These are phyloP conservation scores for Huntiella omanensis DNA, from an alignment of 2,329 filamentous ascomycete species.

Conservation along the genomic window DNA sequence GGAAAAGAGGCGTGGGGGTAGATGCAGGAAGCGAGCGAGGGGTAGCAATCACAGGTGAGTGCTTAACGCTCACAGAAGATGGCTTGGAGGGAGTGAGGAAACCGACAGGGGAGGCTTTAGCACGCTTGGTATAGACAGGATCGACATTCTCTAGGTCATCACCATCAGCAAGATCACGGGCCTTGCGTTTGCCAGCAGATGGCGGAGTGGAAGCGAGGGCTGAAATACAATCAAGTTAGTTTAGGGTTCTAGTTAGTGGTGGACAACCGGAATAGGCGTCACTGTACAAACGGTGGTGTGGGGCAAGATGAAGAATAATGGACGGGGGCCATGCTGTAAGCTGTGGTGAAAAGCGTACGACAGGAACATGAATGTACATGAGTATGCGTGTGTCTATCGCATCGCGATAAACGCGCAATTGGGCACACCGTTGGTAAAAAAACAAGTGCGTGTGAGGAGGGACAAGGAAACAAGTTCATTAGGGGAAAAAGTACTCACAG, in stretches of 20 bases:
- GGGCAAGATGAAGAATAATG: not conserved
- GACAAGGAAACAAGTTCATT: too few species aligned
- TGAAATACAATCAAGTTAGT: slow-evolving; percentile 4
- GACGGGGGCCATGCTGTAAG: too few species aligned
- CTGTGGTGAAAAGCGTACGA: too few species aligned
- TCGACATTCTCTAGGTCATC: slow-evolving; percentile 44
- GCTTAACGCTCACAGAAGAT: slow-evolving; percentile 16
- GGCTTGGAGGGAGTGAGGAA: slow-evolving; percentile 25
- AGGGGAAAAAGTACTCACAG: slow-evolving; percentile 27
- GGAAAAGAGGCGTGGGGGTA: slow-evolving; percentile 16
- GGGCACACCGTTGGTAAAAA: too few species aligned
- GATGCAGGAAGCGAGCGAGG: slow-evolving; percentile 16
- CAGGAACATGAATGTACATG: too few species aligned
- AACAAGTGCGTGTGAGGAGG: too few species aligned
- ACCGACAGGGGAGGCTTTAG: slow-evolving; percentile 24
- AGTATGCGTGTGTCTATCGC: too few species aligned
- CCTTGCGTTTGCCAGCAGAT: slow-evolving; percentile 37
- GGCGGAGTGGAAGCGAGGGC: slow-evolving; percentile 15
- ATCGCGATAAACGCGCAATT: too few species aligned
- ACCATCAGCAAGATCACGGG: slow-evolving; percentile 27
- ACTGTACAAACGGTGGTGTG: not conserved
- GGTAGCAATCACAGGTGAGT: slow-evolving; percentile 18
- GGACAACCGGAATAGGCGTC: not conserved
- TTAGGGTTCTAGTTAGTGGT: slow-evolving; percentile 2
- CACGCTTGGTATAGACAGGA: slow-evolving; percentile 39